phyloP scores from a whole-genome alignment of 2,329 filamentous ascomycete species.

The Trichoderma cornu-damae region DNA sequence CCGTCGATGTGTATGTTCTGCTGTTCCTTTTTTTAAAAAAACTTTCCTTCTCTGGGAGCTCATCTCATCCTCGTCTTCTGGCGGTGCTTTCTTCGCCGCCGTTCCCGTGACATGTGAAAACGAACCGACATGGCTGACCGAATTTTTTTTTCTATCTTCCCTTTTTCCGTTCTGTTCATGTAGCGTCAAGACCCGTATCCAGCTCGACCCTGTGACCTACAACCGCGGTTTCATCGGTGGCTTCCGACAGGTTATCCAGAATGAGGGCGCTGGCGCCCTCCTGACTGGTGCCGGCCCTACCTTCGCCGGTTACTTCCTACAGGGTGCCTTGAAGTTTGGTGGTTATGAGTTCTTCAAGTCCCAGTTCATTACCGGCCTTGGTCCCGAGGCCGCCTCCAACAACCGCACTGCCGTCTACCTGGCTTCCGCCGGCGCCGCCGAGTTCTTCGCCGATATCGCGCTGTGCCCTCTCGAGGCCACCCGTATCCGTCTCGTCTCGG shows the following conservation, averaged over 20 bases:
- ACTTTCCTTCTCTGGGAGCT: neutral
- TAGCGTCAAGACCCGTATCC: slow-evolving; percentile 93
- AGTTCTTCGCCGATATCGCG: slow-evolving; percentile 71
- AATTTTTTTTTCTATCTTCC: too few species aligned
- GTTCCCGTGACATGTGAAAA: neutral
- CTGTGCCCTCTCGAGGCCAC: slow-evolving; percentile 90
- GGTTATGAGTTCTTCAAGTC: slow-evolving; percentile 97
- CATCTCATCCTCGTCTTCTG: too few species aligned
- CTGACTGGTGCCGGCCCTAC: slow-evolving; percentile 82
- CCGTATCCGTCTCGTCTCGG: slow-evolving; percentile 86
- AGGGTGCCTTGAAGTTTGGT: slow-evolving; percentile 90
- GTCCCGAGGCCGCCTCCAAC: slow-evolving; percentile 69
- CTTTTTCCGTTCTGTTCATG: slow-evolving; percentile 9
- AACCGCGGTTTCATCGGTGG: slow-evolving; percentile 82
- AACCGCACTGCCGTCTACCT: slow-evolving; percentile 81
- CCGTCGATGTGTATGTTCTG: slow-evolving; percentile 97
- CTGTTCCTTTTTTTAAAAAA: neutral
- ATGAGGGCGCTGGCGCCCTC: slow-evolving; percentile 80
- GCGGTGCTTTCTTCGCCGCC: neutral
- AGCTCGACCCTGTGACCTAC: slow-evolving; percentile 85
- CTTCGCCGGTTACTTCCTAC: slow-evolving; percentile 86
- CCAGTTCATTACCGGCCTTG: slow-evolving; percentile 75
- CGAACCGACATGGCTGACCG: slow-evolving; percentile 22
- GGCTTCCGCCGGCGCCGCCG: slow-evolving; percentile 59
- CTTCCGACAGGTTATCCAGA: slow-evolving; percentile 78